Conservation (phyloP, 257 asterid genomes). For the Coffea eugenioides region DNA sequence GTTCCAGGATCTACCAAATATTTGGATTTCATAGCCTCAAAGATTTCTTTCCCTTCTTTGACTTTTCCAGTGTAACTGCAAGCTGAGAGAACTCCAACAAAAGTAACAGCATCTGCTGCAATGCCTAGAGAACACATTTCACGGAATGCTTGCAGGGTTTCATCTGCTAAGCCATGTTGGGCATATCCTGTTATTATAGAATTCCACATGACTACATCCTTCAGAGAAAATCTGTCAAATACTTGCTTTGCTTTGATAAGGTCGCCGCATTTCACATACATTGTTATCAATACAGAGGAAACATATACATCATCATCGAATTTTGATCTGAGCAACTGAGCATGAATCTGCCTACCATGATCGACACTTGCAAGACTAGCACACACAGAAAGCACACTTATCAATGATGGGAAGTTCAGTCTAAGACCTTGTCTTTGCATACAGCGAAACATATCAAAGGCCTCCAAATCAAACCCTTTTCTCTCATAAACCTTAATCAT, state of each 20-base stretch:
- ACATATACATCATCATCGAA: slow-evolving; percentile 47
- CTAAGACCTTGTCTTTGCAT: slow-evolving; percentile 56
- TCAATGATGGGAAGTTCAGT: slow-evolving; percentile 55
- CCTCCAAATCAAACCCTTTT: slow-evolving; percentile 59
- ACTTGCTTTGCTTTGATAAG: slow-evolving; percentile 47
- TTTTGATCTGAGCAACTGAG: slow-evolving; percentile 40
- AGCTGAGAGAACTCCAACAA: slow-evolving; percentile 68
- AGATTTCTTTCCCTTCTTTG: slow-evolving; percentile 60
- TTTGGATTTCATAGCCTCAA: slow-evolving; percentile 55
- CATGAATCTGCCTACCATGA: slow-evolving; percentile 69
- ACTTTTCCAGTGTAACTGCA: slow-evolving; percentile 79
- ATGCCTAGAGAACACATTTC: slow-evolving; percentile 45
- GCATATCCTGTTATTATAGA: slow-evolving; percentile 72
- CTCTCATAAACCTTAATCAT: slow-evolving; percentile 67
- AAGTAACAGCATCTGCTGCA: slow-evolving; percentile 48
- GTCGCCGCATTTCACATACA: slow-evolving; percentile 81
- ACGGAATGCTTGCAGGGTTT: slow-evolving; percentile 48
- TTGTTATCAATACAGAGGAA: slow-evolving; percentile 54
- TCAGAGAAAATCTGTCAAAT: slow-evolving; percentile 45
- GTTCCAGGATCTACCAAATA: slow-evolving; percentile 43
- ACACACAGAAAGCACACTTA: slow-evolving; percentile 65
- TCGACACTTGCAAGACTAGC: slow-evolving; percentile 62
- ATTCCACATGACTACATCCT: slow-evolving; percentile 77
- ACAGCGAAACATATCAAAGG: slow-evolving; percentile 46
- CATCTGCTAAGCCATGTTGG: slow-evolving; percentile 62